Conservation (phyloP, 23 red algal species). For the Gracilariopsis chorda region DNA sequence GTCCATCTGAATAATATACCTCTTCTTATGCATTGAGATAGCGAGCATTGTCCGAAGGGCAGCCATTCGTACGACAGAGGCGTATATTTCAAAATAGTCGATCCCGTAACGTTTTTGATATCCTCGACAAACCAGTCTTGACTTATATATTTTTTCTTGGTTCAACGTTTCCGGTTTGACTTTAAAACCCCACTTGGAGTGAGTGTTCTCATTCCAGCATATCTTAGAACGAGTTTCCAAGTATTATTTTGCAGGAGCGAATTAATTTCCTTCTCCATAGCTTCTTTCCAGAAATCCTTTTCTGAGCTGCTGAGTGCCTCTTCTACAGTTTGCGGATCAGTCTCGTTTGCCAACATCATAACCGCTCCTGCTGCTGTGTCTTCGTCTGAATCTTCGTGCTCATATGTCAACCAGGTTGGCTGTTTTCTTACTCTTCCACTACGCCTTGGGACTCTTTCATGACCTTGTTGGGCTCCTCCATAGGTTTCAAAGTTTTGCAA, state of each 20-base stretch:
- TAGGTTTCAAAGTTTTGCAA: neutral
- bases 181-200: neutral
- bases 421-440: neutral
- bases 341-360: neutral
- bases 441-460: neutral
- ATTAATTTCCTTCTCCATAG: neutral
- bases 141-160: conserved; percentile 5
- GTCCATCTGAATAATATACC: neutral
- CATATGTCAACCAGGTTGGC: conserved; percentile 10
- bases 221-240: neutral
- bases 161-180: neutral
- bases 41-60: neutral
- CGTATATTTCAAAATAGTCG: neutral
- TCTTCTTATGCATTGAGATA: neutral
- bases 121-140: neutral
- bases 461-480: neutral
- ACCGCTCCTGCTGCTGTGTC: neutral
- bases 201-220: neutral
- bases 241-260: neutral
- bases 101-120: neutral
- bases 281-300: neutral
- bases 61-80: neutral
- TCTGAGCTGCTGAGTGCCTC: neutral
- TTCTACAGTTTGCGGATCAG: neutral
- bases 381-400: neutral